Evolutionary conservation across 768 basidiomycete genomes (phyloP).

Genomic region (Mycena vitilis): DNA sequence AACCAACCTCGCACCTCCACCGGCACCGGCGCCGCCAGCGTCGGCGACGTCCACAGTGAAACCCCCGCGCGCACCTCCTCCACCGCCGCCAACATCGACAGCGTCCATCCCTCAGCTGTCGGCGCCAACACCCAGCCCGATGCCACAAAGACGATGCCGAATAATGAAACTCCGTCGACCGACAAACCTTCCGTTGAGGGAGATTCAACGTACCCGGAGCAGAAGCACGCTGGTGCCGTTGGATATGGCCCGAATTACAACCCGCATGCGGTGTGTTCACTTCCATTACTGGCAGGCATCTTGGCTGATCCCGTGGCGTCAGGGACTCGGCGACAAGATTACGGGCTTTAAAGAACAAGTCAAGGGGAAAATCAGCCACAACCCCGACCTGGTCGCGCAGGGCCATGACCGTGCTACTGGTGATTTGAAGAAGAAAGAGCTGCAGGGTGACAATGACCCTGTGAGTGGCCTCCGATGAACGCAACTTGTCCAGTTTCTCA

Average conservation of each 20-base stretch:
- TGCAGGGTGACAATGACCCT: slow-evolving; percentile 39
- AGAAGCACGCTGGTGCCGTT: slow-evolving; percentile 57
- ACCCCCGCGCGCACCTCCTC: slow-evolving; percentile 14
- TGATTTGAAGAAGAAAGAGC: slow-evolving; percentile 46
- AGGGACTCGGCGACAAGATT: slow-evolving; percentile 49
- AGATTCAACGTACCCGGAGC: slow-evolving; percentile 49
- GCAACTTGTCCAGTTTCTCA: neutral
- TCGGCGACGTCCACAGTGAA: slow-evolving; percentile 29
- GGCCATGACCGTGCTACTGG: slow-evolving; percentile 48
- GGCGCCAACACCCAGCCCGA: slow-evolving; percentile 33
- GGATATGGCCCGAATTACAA: slow-evolving; percentile 58
- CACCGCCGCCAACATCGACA: slow-evolving; percentile 19
- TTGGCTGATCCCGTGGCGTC: neutral
- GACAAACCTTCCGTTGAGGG: slow-evolving; percentile 9
- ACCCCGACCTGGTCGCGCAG: slow-evolving; percentile 41
- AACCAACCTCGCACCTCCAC: slow-evolving; percentile 12
- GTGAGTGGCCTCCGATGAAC: slow-evolving; percentile 17
- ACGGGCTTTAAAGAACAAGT: slow-evolving; percentile 49
- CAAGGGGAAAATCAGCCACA: slow-evolving; percentile 47
- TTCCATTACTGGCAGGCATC: neutral
- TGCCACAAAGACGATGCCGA: slow-evolving; percentile 24
- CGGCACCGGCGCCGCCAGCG: slow-evolving; percentile 12
- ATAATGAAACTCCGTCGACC: slow-evolving; percentile 3
- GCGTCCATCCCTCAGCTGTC: slow-evolving; percentile 37
- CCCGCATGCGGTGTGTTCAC: slow-evolving; percentile 46